Evolutionary conservation across 352 stramenopile genomes (phyloP).

Genomic region (Globisporangium radiosum): DNA sequence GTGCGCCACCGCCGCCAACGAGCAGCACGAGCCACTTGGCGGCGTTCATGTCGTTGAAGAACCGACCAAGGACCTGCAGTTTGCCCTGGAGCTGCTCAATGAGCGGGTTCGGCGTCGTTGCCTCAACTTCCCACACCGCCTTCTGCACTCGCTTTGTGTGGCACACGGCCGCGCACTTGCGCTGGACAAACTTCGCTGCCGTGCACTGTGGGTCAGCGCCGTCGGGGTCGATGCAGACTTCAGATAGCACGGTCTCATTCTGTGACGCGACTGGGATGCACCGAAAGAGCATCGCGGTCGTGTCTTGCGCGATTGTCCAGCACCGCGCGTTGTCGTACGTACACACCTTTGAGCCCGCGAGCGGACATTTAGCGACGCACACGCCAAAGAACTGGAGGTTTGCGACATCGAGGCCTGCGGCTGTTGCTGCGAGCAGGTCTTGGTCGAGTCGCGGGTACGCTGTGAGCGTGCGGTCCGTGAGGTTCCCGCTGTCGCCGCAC

Average conservation of each 20-base stretch:
- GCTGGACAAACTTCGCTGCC: slow-evolving; percentile 24
- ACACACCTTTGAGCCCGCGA: slow-evolving; percentile 44
- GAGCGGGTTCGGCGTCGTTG: slow-evolving; percentile 54
- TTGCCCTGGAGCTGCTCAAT: slow-evolving; percentile 64
- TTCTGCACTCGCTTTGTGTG: slow-evolving; percentile 68
- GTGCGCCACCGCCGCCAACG: slow-evolving; percentile 40
- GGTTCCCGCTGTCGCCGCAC: slow-evolving; percentile 50
- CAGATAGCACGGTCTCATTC: slow-evolving; percentile 52
- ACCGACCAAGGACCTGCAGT: slow-evolving; percentile 48
- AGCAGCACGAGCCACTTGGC: slow-evolving; percentile 51
- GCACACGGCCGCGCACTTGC: slow-evolving; percentile 35
- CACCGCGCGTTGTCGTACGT: slow-evolving; percentile 66
- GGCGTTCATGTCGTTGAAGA: slow-evolving; percentile 70
- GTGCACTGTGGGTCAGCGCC: slow-evolving; percentile 52
- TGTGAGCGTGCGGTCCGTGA: slow-evolving; percentile 36
- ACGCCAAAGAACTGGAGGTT: slow-evolving; percentile 76
- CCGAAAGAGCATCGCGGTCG: slow-evolving; percentile 53
- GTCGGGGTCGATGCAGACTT: slow-evolving; percentile 54
- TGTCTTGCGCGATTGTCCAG: slow-evolving; percentile 51
- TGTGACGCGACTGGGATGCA: slow-evolving; percentile 60
- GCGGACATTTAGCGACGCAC: slow-evolving; percentile 59
- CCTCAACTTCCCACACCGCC: slow-evolving; percentile 45
- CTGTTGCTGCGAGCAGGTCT: slow-evolving; percentile 52
- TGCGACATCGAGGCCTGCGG: slow-evolving; percentile 28
- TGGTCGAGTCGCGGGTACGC: slow-evolving; percentile 78